These are phyloP conservation scores for Puccinia novopanici DNA, from an alignment of 1,284 basidiomycete genomes.

Conservation along the genomic window DNA sequence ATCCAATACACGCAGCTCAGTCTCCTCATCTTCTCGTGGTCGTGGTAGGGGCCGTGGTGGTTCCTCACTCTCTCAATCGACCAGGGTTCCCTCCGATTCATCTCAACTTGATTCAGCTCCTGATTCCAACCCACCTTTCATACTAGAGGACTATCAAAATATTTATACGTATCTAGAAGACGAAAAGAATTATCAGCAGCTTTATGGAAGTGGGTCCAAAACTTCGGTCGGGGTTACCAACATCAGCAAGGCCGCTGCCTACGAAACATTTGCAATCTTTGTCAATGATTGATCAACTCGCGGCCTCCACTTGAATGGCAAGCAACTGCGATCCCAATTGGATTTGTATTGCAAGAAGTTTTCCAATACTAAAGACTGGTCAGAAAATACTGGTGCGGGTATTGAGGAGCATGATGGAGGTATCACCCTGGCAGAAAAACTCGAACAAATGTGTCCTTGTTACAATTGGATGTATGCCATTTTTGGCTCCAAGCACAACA, in stretches of 20 bases:
- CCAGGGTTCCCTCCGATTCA: too few relatives aligned
- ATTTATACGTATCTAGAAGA: constrained; percentile 9
- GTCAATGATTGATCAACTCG: not conserved
- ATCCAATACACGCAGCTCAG: too few relatives aligned
- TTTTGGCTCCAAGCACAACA: too few relatives aligned
- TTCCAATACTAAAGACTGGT: not conserved
- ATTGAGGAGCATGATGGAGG: not conserved
- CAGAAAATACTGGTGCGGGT: constrained; percentile 5
- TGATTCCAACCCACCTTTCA: not conserved
- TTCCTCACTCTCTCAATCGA: too few relatives aligned
- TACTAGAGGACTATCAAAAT: not conserved
- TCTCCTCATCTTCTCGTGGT: too few relatives aligned
- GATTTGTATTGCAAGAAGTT: not conserved
- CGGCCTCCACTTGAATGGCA: not conserved
- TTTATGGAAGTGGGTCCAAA: not conserved
- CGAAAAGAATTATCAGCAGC: not conserved
- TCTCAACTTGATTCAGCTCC: too few relatives aligned
- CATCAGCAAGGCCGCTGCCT: not conserved
- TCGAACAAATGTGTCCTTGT: not conserved
- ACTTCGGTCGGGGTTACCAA: not conserved
- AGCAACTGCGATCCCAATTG: not conserved
- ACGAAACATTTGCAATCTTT: not conserved
- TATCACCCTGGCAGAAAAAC: not conserved
- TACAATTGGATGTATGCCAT: too few relatives aligned
- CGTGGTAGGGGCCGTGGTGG: too few relatives aligned